Evolutionary conservation across 75 land plant genomes (phyloP), one percentile per base, ranked within the genome.

Genomic region (Picea sitchensis): DNA sequence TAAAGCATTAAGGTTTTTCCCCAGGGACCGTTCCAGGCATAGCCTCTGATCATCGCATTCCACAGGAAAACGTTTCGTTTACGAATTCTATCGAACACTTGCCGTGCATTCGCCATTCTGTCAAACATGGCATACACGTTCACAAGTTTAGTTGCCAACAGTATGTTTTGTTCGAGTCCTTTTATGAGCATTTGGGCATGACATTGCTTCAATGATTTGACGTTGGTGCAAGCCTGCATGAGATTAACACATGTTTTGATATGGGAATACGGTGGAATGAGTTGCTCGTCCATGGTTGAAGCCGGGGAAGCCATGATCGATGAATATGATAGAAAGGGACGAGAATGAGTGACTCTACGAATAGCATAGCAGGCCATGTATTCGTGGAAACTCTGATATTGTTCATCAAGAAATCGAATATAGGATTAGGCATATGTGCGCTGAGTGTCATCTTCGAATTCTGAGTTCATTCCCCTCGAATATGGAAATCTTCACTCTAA

Each of bases 1-100:
- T 87, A 86, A 58, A 84, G 82, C 23, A 30, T 76, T 21, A 92
- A 62, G n/a, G 94, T 88, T 73, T 81, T 73, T 69, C 84, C 74
- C 44, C 75, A 83, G 0, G 41, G 80, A n/a, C 87, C 92, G 82
- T 73, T 83, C 73, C 80, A 64, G 18, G 83, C 86, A 81, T 81
- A 90, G 9, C 81, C 90, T 59, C 86, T 67, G 7, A 86, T 90
- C 86, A 92, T 85, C 2, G 88, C 73, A 75, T 83, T 90, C 91
- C 90, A 92, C 12, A 88, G 82, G 57, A 86, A 88, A 17, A 84
- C 80, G 47, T 82, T 73, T 77, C 64, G 84, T 8, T 15, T 5
- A 12, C 80, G 76, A 83, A 89, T 86, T 76, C 78, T 80, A 14
- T 81, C 81, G 79, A 92, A 92, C 57, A 92, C 86, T 32, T 61